phyloP scores from a whole-genome alignment of 768 basidiomycete species.

The Plicaturopsis crispa region DNA sequence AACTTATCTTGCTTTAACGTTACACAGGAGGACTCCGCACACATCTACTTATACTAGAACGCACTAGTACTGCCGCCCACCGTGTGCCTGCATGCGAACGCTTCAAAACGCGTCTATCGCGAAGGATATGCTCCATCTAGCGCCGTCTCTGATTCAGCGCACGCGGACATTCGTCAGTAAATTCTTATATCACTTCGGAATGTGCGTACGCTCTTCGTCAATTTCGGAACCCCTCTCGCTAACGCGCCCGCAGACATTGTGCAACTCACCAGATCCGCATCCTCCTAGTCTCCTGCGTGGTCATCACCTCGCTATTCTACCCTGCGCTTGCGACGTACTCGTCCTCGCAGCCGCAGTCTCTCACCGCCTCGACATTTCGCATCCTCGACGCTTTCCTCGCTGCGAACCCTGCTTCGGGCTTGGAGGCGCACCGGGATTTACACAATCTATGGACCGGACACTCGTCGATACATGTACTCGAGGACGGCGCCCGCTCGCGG shows the following conservation, averaged over 20 bases:
- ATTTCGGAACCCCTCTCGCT: not conserved
- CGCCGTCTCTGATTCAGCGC: slow-evolving; percentile 20
- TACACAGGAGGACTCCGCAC: no score
- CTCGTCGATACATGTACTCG: slow-evolving; percentile 52
- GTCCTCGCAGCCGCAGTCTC: slow-evolving; percentile 60
- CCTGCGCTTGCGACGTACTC: slow-evolving; percentile 85
- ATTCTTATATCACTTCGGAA: slow-evolving; percentile 69
- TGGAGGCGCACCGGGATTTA: slow-evolving; percentile 54
- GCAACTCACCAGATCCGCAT: slow-evolving; percentile 87
- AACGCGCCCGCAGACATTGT: slow-evolving; percentile 52
- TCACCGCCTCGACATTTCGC: slow-evolving; percentile 42
- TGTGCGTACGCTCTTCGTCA: slow-evolving; percentile 53
- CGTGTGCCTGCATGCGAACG: no score
- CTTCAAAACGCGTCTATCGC: no score
- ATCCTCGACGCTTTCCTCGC: slow-evolving; percentile 60
- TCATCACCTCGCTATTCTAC: slow-evolving; percentile 85
- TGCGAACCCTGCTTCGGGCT: slow-evolving; percentile 42
- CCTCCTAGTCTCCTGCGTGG: slow-evolving; percentile 79
- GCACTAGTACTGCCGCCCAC: no score
- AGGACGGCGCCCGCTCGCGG: slow-evolving; percentile 65
- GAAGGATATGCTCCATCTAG: not conserved
- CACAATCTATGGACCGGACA: slow-evolving; percentile 67
- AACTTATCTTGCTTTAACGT: no score
- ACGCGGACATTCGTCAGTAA: slow-evolving; percentile 31
- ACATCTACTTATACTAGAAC: no score